phyloP scores from a whole-genome alignment of 192 early-diverging fungal genomes.

The Obelidium mucronatum region DNA sequence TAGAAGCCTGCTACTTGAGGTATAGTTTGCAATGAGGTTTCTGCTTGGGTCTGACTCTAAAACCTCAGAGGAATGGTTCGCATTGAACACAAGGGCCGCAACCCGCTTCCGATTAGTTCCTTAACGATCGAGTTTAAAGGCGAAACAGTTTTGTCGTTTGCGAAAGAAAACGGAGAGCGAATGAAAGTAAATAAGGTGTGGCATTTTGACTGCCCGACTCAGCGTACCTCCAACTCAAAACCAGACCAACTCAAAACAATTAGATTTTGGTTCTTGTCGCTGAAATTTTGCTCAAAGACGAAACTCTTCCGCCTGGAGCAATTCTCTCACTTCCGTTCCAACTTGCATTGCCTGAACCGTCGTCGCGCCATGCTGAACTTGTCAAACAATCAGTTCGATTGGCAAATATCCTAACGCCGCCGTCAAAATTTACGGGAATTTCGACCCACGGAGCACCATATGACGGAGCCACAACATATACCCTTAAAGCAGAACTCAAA shows the following conservation, averaged over 20 bases:
- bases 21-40: conserved; percentile 34
- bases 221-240: conserved; percentile 17
- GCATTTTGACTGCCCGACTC: conserved; percentile 9
- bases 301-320: conserved; percentile 9
- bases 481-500: conserved; percentile 41
- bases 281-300: conserved; percentile 32
- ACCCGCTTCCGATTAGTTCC: conserved; percentile 16
- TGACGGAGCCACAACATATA: conserved; percentile 40
- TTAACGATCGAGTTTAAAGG: conserved; percentile 40
- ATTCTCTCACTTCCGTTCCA: conserved; percentile 48
- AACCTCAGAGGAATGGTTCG: conserved; percentile 32
- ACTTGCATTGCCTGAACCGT: conserved; percentile 44
- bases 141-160: neutral
- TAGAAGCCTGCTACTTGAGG: conserved; percentile 47
- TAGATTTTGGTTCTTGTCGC: conserved; percentile 35
- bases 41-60: too few relatives aligned
- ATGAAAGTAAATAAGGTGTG: neutral
- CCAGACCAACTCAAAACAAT: too few relatives aligned
- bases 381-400: conserved; percentile 21
- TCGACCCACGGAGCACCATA: conserved; percentile 12
- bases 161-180: neutral
- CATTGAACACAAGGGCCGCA: conserved; percentile 23
- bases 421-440: conserved; percentile 25
- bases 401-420: conserved; percentile 42
- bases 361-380: conserved; percentile 20